Base-by-base conservation (phyloP, 2,329 filamentous ascomycete species). In the Alternaria hordeiaustralica region DNA sequence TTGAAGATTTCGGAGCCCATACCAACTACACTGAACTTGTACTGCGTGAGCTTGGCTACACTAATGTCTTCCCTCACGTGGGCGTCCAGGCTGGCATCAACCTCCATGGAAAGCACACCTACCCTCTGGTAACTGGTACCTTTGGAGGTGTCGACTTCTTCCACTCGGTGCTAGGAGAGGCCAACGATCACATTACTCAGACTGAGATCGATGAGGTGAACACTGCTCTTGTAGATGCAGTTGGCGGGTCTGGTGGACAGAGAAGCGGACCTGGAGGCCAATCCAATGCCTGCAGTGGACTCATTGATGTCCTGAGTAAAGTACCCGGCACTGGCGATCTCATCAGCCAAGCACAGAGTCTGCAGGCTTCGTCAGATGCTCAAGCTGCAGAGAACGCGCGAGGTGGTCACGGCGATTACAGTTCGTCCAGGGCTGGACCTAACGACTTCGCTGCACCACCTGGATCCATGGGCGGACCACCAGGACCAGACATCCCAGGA, bases 221-320 rank as follows among this genome's bases (percentile, higher is more conserved):
- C 58, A 78, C 77, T 18, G 79, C 82, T 3, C 76, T 85, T 15
- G 75, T 78, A 2, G 75, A 83, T 57, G 82, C 83, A 4, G 61
- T 78, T 2, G 72, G 68, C 44, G 30, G 30, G 13, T 12, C 49
- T 36, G 75, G 75, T 18, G 50, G 63, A 0, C 77, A 58, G 41
- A 45, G 74, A 53, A 71, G 74, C 41, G 73, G 77, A 6, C 74
- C 72, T 8, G 73, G 71, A 55, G 78, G 75, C 25, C 75, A 75
- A n/a, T 64, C 75, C 6, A 70, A 72, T 10, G 64, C 75, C 11
- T 75, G 75, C 12, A 75, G 74, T 45, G 78, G 78, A 7, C 74
- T 98, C 66, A 90, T 92, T 54, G 88, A 90, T 26, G 85, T 96
- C 4, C 81, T 97, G 21, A 85, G 87, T 49, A 90, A 95, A 74